Base-by-base conservation (phyloP, 2,329 filamentous ascomycete species). In the Sclerotinia subarctica region DNA sequence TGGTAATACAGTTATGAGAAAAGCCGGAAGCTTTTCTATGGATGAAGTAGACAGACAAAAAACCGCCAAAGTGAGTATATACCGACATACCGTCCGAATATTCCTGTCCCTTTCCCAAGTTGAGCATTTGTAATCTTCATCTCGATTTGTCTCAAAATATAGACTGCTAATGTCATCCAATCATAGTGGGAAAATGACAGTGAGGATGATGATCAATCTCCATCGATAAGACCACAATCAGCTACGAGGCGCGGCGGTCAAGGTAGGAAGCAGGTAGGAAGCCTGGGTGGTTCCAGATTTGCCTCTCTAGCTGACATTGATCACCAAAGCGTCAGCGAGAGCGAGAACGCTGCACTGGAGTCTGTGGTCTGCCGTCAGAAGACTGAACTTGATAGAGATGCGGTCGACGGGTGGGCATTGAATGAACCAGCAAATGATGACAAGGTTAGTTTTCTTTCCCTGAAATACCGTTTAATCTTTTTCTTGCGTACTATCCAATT, bases 1-100 rank as follows among this genome's bases (percentile, higher is more conserved):
- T 13, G n/a, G 73, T 26, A 73, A 72, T 51, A 47, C 44, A 1
- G 53, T 52, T 24, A 3, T 8, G 21, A 51, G 19, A 5, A 62
- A 49, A 24, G 4, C 29, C 1, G 29, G n/a, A 24, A 29, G 59
- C 46, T 51, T 51, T 51, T 62, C 59, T 2, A 62, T 62, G 46
- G 46, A 62, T 38, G 59, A 38, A 2, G 51, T 24, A 4, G 59
- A 62, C 3, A 49, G 15, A 3, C 38, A 6, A 5, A 38, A 19
- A 19, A 26, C 59, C 35, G 59, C 59, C 2, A n/a, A 62, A 51
- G 59, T 62, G n/a, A 62, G 59, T 62, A n/a, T 42, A 24, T 24
- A 5, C 26, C 10, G 32, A 42, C 3, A 42, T 24, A 17, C 21
- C n/a, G 11, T 24, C 38, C 24, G 53, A 17, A 15, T 13, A 32